Conservation (phyloP, 257 asterid genomes). For the Cynanchum wilfordii region DNA sequence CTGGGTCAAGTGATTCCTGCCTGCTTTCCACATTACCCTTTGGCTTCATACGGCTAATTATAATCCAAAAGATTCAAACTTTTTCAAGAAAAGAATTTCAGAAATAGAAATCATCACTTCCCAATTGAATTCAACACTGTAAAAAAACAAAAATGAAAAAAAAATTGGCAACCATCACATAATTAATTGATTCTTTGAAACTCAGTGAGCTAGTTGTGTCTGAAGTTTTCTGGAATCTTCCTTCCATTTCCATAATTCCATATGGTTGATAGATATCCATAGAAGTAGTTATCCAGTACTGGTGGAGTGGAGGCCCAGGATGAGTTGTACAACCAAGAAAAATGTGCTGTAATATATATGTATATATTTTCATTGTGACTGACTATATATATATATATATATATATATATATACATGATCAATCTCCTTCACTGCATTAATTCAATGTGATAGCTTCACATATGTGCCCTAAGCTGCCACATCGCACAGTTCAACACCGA, state of each 20-base stretch:
- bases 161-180: background rate
- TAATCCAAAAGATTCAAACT: constrained; percentile 9
- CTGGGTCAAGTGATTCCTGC: background rate
- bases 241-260: no score
- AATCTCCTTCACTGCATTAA: constrained; percentile 20
- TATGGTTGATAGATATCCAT: background rate
- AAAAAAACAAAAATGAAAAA: background rate
- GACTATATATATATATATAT: background rate
- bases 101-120: background rate
- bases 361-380: background rate
- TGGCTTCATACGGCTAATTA: constrained; percentile 8
- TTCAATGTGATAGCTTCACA: constrained; percentile 10
- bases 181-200: background rate
- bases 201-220: background rate
- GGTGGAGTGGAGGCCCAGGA: background rate
- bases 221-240: no score
- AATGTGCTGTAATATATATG: background rate
- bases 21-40: background rate
- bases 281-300: background rate
- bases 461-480: constrained; percentile 57
- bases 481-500: constrained; percentile 38
- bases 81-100: background rate
- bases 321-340: background rate
- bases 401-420: no score
- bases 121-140: background rate